These are phyloP conservation scores for Herpotrichia juniperi DNA, from an alignment of 2,329 filamentous ascomycete species.

Conservation along the genomic window DNA sequence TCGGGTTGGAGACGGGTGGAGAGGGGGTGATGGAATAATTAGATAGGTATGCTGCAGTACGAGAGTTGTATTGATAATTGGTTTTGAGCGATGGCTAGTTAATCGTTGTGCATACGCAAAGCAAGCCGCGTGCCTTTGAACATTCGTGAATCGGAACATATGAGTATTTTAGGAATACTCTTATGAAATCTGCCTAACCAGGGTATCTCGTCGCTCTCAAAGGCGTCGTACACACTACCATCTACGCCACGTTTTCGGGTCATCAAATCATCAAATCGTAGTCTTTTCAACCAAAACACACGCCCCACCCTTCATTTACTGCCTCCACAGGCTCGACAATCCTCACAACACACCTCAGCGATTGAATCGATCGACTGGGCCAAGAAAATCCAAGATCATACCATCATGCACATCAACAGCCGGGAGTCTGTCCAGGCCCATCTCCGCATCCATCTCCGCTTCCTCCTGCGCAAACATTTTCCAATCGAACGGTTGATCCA, in stretches of 20 bases:
- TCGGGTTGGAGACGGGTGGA: slow-evolving; percentile 10
- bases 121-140: no score
- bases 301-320: no score
- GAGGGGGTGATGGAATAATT: neutral
- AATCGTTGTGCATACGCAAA: no score
- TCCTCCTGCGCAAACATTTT: slow-evolving; percentile 14
- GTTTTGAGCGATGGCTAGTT: neutral
- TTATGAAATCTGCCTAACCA: no score
- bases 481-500: slow-evolving; percentile 1
- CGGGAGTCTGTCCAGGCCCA: slow-evolving; percentile 5
- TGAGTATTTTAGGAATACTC: neutral
- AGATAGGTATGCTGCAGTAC: neutral
- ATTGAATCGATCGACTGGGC: neutral
- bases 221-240: no score
- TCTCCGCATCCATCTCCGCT: slow-evolving; percentile 9
- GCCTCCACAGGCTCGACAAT: neutral
- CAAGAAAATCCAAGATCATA: slow-evolving; percentile 5
- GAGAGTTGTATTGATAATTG: neutral
- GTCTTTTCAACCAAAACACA: no score
- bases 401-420: slow-evolving; percentile 26
- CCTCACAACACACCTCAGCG: neutral
- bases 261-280: no score
- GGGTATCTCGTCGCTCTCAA: no score
- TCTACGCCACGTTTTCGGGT: no score
- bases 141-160: no score